These are phyloP conservation scores for Candida ponderosae DNA, from an alignment of 805 yeast genomes.

Conservation along the genomic window DNA sequence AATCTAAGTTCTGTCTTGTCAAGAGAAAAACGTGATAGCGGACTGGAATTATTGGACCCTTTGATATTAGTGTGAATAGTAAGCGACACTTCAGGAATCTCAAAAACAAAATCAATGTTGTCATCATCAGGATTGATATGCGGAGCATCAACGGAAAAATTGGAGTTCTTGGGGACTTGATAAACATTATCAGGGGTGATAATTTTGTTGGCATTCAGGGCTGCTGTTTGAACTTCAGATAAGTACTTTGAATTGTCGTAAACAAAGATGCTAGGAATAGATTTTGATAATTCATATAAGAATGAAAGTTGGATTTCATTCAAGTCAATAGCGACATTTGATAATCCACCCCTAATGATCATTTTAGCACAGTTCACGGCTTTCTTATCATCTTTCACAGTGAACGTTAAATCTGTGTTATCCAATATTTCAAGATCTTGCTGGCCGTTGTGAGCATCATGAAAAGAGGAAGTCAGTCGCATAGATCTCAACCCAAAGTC, in stretches of 20 bases:
- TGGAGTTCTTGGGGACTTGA: constrained; percentile 7
- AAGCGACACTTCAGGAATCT: constrained; percentile 56
- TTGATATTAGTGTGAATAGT: constrained; percentile 50
- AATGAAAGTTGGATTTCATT: constrained; percentile 69
- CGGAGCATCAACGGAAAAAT: constrained; percentile 8
- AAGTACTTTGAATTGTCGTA: constrained; percentile 33
- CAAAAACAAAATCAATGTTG: constrained; percentile 41
- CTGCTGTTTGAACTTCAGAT: constrained; percentile 55
- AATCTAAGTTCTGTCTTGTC: constrained; percentile 48
- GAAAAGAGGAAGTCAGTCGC: constrained; percentile 54
- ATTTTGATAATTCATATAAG: constrained; percentile 44
- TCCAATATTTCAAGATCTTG: constrained; percentile 62
- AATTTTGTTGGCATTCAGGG: constrained; percentile 51
- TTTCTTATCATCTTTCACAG: constrained; percentile 46
- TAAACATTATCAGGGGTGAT: constrained; percentile 27
- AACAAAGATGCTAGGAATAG: constrained; percentile 47
- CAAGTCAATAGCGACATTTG: constrained; percentile 54
- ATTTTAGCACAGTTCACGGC: constrained; percentile 36
- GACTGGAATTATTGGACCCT: constrained; percentile 23
- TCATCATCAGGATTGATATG: constrained; percentile 17
- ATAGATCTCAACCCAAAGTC: constrained; percentile 68
- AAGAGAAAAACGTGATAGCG: constrained; percentile 52
- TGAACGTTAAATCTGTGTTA: constrained; percentile 52
- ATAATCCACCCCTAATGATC: constrained; percentile 46
- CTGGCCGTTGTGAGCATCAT: constrained; percentile 31